Evolutionary conservation across 2,329 filamentous ascomycete genomes (phyloP).

Genomic region (Plectosphaerella sp.): DNA sequence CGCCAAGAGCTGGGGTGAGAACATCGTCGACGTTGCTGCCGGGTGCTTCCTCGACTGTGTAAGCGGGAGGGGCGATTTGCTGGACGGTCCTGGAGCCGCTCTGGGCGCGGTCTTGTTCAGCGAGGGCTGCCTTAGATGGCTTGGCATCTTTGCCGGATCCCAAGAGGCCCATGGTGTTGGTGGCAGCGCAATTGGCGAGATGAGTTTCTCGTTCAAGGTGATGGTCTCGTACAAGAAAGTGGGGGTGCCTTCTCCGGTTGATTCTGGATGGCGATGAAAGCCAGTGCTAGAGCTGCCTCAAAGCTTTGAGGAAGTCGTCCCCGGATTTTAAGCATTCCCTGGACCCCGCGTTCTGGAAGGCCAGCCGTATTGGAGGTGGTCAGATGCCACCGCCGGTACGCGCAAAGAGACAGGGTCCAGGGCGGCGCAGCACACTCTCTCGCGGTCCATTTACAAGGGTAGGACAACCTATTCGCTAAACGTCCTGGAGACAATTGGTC

Average conservation of each 20-base stretch:
- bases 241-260: not conserved
- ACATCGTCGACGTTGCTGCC: not conserved
- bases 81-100: not conserved
- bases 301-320: too few species aligned
- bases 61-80: not conserved
- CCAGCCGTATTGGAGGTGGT: too few species aligned
- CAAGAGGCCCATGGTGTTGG: not conserved
- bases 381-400: too few species aligned
- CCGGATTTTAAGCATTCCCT: too few species aligned
- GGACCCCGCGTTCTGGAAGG: too few species aligned
- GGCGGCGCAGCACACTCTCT: too few species aligned
- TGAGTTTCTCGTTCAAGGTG: too few species aligned
- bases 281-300: too few species aligned
- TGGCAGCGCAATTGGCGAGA: not conserved
- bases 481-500: not conserved
- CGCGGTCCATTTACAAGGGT: too few species aligned
- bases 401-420: too few species aligned
- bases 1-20: not conserved
- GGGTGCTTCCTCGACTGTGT: not conserved
- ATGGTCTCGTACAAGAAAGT: not conserved
- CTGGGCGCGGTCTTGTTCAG: not conserved
- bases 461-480: not conserved
- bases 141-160: not conserved
- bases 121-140: not conserved
- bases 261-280: too few species aligned